phyloP scores from a whole-genome alignment of 2,329 filamentous ascomycete species.

The Didymella lethalis region DNA sequence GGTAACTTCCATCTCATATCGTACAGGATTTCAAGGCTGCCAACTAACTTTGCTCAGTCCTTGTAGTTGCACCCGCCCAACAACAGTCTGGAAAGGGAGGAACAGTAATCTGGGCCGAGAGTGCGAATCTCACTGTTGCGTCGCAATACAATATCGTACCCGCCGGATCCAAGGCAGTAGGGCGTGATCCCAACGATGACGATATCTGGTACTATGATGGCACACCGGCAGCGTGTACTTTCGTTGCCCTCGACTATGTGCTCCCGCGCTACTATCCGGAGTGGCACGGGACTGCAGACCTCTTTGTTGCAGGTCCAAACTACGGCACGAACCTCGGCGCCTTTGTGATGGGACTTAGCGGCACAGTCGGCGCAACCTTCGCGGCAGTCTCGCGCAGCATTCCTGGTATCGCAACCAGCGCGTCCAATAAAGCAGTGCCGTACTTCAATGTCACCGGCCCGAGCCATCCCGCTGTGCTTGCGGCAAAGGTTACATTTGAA shows the following conservation, averaged over 20 bases:
- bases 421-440: conserved; percentile 52
- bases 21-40: too few species aligned
- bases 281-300: conserved; percentile 61
- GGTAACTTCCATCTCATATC: conserved; percentile 16
- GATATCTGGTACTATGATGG: conserved; percentile 70
- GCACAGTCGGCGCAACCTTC: conserved; percentile 57
- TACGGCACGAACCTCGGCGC: conserved; percentile 63
- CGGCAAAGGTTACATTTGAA: conserved; percentile 55
- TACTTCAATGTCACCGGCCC: conserved; percentile 56
- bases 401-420: conserved; percentile 61
- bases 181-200: conserved; percentile 60
- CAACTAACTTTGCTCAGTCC: conserved; percentile 35
- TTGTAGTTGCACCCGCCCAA: conserved; percentile 54
- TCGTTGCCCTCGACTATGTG: conserved; percentile 65
- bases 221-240: conserved; percentile 64
- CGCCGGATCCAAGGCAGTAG: conserved; percentile 58
- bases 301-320: conserved; percentile 65
- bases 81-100: conserved; percentile 59
- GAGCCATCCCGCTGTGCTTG: conserved; percentile 55
- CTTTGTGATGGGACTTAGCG: conserved; percentile 52
- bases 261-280: conserved; percentile 53
- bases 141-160: conserved; percentile 58
- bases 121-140: conserved; percentile 52
- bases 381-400: conserved; percentile 59
- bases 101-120: conserved; percentile 54